Base-by-base conservation (phyloP, 352 stramenopile genomes). In the Phytophthora pinifolia region DNA sequence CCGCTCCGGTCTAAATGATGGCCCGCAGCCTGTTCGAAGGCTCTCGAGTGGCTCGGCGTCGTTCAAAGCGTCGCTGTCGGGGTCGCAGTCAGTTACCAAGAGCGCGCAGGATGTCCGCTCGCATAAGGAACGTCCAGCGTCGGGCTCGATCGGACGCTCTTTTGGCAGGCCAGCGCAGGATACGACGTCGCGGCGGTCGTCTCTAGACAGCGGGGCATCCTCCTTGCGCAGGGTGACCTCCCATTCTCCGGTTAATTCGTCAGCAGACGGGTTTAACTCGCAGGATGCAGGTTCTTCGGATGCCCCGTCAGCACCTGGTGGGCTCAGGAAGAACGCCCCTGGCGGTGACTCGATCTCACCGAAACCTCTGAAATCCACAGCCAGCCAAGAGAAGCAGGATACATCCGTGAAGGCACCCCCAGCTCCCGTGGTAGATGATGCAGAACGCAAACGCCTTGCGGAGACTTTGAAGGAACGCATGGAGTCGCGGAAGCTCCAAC, bases 21-120 rank as follows among this genome's bases (percentile, higher is more conserved):
- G 46, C 0, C 45, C 62, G 6, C 49, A 57, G 18, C 34, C 35
- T 32, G 17, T 70, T 17, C 57, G 54, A 14, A 62, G 44, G 9
- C 31, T 70, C 22, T 68, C 69, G 6, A 62, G 54, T 41, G 58
- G 43, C 38, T 60, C 57, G 9, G 18, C 55, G 14, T 54, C 62
- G n/a, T 64, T 64, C 13, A 69, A 72, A 39, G 62, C 62, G 5
- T 62, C 60, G 8, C n/a, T 69, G 12, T 14, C 36, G 4, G 51
- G 51, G 18, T 74, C 71, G 0, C 7, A 73, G 18, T 59, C 54
- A 18, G 37, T 48, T 39, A 67, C 48, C 5, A 79, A 72, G 27
- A 88, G 77, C 29, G 65, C 67, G 2, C 73, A 84, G 43, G 79
- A 90, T 53, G 67, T 78, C 5, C 73, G 74, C 9, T 57, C 76